A percentile compares a stretch with the other conserved stretches of the same genome.
Evolutionary conservation across 2,329 filamentous ascomycete genomes (phyloP).

Genomic region (Epichloe bromicola): DNA sequence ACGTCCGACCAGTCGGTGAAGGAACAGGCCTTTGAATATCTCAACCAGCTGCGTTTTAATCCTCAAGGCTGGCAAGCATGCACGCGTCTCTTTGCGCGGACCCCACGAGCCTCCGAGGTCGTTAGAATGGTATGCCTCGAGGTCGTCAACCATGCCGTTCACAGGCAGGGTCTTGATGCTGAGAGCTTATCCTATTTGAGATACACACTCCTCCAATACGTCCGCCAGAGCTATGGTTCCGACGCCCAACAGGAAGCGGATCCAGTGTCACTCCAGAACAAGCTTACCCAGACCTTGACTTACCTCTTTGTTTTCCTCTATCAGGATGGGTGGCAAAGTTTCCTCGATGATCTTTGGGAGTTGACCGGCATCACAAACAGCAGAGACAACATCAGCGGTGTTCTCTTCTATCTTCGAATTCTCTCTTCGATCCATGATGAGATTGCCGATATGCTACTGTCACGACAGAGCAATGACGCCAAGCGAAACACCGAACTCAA

Average conservation of each 20-base stretch:
- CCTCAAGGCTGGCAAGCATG: slow-evolving; percentile 85
- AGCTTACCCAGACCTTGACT: slow-evolving; percentile 89
- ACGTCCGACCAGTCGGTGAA: slow-evolving; percentile 63
- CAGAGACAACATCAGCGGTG: slow-evolving; percentile 59
- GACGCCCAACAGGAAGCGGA: slow-evolving; percentile 50
- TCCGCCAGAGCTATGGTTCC: slow-evolving; percentile 59
- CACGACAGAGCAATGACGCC: slow-evolving; percentile 62
- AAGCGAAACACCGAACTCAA: slow-evolving; percentile 84
- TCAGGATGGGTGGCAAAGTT: slow-evolving; percentile 71
- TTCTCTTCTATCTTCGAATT: slow-evolving; percentile 79
- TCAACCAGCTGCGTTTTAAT: slow-evolving; percentile 66
- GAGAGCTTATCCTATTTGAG: slow-evolving; percentile 64
- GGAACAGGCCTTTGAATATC: slow-evolving; percentile 69
- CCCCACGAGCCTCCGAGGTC: slow-evolving; percentile 64
- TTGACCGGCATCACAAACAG: slow-evolving; percentile 54
- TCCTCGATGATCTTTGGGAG: slow-evolving; percentile 79
- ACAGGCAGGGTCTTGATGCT: slow-evolving; percentile 62
- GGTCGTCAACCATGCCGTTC: slow-evolving; percentile 82
- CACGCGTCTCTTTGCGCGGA: slow-evolving; percentile 70
- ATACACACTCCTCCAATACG: slow-evolving; percentile 69
- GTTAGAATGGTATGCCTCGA: slow-evolving; percentile 84
- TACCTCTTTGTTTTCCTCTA: slow-evolving; percentile 87
- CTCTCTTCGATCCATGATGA: slow-evolving; percentile 89
- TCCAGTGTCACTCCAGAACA: slow-evolving; percentile 75
- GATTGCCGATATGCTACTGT: slow-evolving; percentile 84